Evolutionary conservation across 495 filamentous ascomycete genomes (phyloP), one percentile per base, ranked within the genome.

Genomic region (Aspergillus taichungensis): DNA sequence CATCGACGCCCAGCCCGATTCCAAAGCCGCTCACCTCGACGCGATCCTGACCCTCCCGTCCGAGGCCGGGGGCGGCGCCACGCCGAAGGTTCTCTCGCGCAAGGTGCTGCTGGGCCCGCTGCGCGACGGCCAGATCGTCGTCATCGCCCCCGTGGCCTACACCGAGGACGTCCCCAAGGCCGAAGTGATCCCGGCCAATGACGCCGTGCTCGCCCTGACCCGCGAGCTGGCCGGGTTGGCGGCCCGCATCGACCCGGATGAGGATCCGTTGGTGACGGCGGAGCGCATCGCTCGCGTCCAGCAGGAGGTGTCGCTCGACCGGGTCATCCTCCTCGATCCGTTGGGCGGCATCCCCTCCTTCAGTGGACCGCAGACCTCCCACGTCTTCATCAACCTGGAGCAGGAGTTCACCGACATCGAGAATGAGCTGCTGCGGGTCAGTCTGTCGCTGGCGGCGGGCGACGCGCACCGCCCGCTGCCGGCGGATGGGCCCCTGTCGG

Each of bases 341-440:
- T 59, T 85, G 2, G 92, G 92, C 5, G 92, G 94, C 6, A 89
- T 92, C 40, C 94, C 92, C 1, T 74, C 84, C 0, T 73, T 68
- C 41, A 76, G 77, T 34, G 75, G 80, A 11, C 76, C 76, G 0
- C 76, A 84, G 34, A 75, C 77, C 7, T 81, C 85, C 10, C 87
- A 95, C 56, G 78, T 95, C 3, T 99, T 96, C 60, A 76, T 99
- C 61, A 99, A 99, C 53, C 75, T 99, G 54, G 85, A 94, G 57
- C 88, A 97, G 56, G 89, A 99, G 51, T 94, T 82, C 56, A 63
- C 73, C 3, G 71, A 74, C 29, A 83, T 95, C 30, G 64, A 72
- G 40, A 56, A 73, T 1, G 76, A 88, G 46, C 69, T 98, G 8
- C 50, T 55, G 10, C 46, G 50, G 35, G 45, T 52, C 18, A 58